Conservation (phyloP, 1,284 basidiomycete species). For the Apiotrichum gamsii region DNA sequence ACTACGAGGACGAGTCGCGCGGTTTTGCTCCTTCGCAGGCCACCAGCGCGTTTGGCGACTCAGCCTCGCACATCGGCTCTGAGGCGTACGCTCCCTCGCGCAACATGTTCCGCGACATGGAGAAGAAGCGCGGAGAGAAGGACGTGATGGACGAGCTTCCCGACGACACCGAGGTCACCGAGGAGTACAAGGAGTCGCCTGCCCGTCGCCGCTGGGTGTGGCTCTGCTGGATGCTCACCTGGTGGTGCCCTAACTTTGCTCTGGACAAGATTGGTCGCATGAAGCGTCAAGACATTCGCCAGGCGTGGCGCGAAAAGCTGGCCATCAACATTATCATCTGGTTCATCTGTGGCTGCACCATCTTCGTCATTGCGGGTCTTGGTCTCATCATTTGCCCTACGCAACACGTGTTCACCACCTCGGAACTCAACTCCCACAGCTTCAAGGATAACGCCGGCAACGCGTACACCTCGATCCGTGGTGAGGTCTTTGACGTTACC, state of each 20-base stretch:
- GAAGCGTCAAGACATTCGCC: conserved; percentile 88
- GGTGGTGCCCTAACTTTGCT: conserved; percentile 73
- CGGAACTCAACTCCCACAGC: conserved; percentile 70
- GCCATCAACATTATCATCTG: conserved; percentile 95
- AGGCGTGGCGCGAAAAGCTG: conserved; percentile 97
- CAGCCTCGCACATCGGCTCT: conserved; percentile 70
- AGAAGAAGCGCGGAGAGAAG: conserved; percentile 64
- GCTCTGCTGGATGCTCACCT: conserved; percentile 85
- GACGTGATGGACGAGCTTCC: conserved; percentile 72
- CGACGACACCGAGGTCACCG: conserved; percentile 75
- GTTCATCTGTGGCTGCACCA: conserved; percentile 78
- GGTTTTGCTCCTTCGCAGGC: conserved; percentile 58
- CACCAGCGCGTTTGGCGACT: conserved; percentile 63
- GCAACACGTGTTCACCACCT: conserved; percentile 77
- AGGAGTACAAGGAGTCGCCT: conserved; percentile 73
- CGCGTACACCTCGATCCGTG: conserved; percentile 75
- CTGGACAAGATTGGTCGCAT: conserved; percentile 72
- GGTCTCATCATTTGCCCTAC: conserved; percentile 88
- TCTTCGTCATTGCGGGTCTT: conserved; percentile 89
- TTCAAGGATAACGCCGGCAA: conserved; percentile 60
- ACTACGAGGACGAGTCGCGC: conserved; percentile 72
- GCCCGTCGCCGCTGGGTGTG: conserved; percentile 81
- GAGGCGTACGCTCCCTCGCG: conserved; percentile 87
- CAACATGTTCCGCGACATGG: conserved; percentile 85
- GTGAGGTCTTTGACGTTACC: conserved; percentile 62